Evolutionary conservation across 169 alveolate genomes (phyloP).

Genomic region (Amoebophrya sp.): DNA sequence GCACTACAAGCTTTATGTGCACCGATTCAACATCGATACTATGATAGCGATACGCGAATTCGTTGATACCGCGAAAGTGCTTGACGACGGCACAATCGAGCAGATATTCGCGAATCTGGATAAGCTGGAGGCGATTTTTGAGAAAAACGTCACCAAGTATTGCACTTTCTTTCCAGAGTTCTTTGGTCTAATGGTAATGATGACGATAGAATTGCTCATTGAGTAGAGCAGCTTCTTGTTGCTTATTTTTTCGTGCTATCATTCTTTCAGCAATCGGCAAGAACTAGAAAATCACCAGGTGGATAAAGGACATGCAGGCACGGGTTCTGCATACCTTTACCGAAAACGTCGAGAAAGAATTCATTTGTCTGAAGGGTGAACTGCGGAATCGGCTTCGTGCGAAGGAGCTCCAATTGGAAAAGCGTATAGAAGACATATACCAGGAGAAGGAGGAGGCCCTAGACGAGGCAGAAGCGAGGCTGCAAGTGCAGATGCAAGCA

Average conservation of each 20-base stretch:
- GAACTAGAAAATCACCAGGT: too few species aligned
- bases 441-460: not conserved
- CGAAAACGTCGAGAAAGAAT: not conserved
- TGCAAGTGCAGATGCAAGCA: not conserved
- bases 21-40: not conserved
- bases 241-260: too few species aligned
- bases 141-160: too few species aligned
- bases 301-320: not conserved
- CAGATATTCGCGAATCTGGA: not conserved
- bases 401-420: not conserved
- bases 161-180: too few species aligned
- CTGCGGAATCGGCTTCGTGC: not conserved
- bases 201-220: too few species aligned
- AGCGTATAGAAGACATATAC: not conserved
- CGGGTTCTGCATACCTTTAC: not conserved
- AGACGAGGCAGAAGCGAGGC: not conserved
- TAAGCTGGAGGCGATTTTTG: not conserved
- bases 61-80: not conserved
- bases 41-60: not conserved
- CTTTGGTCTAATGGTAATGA: too few species aligned
- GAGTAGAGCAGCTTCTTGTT: too few species aligned
- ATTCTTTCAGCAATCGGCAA: too few species aligned
- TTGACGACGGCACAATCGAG: slow-evolving; percentile 2
- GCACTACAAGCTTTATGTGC: slow-evolving; percentile 24
- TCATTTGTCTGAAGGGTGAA: not conserved